Base-by-base conservation (phyloP, 176 grass and related monocot species). In the Echinochloa phyllopogon region DNA sequence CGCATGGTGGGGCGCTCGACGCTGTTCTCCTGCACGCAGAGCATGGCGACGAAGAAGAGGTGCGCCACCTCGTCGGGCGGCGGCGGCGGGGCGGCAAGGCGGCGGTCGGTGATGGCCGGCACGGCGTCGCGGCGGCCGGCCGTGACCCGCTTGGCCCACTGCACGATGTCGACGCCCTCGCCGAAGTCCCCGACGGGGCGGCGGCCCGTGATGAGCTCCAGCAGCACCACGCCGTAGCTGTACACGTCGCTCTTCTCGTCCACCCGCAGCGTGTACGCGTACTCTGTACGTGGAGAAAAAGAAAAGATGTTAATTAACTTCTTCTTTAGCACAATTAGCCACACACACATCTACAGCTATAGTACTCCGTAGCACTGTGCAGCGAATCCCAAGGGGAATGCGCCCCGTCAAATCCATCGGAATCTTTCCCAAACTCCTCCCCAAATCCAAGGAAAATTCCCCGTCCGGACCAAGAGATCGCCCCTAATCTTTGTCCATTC, bases 181-280 rank as follows among this genome's bases (percentile, higher is more conserved):
- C 96, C 96, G 55, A 99, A 99, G 27, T 91, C 96, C 1, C 94
- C 96, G 9, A 99, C 96, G 1, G 96, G 94, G 0, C 94, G 90
- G 2, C 85, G 72, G 0, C 96, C 94, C 0, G 96, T 94, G 84
- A 99, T 89, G 10, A 99, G 86, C 88, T 99, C 96, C 4, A 99
- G 84, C 0, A 99, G 89, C 0, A 99, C 96, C 8, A 99, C 97
- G 0, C 97, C 94, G 37, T 84, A 99, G 81, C 97, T 99, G 70
- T 99, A 99, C 4, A 99, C 94, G 49, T 99, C 97, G 40, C 89
- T 96, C 62, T 99, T 99, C 86, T 99, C 97, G 66, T 96, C 90
- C 39, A 99, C 97, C 7, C 86, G 86, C 14, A 96, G 43, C 0
- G 97, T 99, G 47, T 99, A 99, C 3, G 97, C 97, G 13, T 99